These are phyloP conservation scores for Grosmannia penicillata DNA, from an alignment of 2,329 filamentous ascomycete species.

Conservation along the genomic window DNA sequence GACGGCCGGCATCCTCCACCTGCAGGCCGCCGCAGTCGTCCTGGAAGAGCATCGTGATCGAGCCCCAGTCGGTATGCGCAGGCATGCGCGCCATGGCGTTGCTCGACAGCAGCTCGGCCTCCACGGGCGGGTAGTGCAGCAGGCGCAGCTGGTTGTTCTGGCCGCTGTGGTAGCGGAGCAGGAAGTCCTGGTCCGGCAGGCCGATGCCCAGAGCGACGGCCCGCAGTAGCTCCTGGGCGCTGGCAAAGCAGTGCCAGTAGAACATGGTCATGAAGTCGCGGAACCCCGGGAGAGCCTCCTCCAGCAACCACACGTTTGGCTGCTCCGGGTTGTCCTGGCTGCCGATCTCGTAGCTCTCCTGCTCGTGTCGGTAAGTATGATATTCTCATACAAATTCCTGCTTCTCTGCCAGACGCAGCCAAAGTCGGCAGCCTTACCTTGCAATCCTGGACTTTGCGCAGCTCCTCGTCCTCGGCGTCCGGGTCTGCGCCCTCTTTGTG, in stretches of 20 bases:
- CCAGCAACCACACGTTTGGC: constrained; percentile 24
- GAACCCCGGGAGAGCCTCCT: constrained; percentile 22
- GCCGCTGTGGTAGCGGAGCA: constrained; percentile 27
- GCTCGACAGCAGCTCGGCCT: constrained; percentile 15
- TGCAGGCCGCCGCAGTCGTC: constrained; percentile 27
- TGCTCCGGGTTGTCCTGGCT: constrained; percentile 16
- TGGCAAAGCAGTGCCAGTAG: constrained; percentile 17
- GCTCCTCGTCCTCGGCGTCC: constrained; percentile 11
- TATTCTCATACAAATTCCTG: no score
- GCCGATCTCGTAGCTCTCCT: constrained; percentile 26
- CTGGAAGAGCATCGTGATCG: constrained; percentile 31
- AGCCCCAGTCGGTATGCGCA: constrained; percentile 20
- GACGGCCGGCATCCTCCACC: constrained; percentile 21
- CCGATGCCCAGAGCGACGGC: constrained; percentile 19
- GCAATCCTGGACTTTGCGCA: constrained; percentile 17
- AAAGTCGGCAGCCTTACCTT: no score
- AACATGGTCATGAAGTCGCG: constrained; percentile 15
- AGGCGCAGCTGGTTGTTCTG: constrained; percentile 45
- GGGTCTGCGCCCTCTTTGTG: no score
- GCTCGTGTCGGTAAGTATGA: no score
- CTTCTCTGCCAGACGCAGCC: no score
- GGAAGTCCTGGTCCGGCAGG: constrained; percentile 12
- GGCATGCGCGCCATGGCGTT: constrained; percentile 14
- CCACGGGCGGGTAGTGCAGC: constrained; percentile 33
- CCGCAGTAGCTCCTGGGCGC: constrained; percentile 15